These are phyloP conservation scores for Phyllosticta paracitricarpa DNA, from an alignment of 2,329 filamentous ascomycete species.

Conservation along the genomic window DNA sequence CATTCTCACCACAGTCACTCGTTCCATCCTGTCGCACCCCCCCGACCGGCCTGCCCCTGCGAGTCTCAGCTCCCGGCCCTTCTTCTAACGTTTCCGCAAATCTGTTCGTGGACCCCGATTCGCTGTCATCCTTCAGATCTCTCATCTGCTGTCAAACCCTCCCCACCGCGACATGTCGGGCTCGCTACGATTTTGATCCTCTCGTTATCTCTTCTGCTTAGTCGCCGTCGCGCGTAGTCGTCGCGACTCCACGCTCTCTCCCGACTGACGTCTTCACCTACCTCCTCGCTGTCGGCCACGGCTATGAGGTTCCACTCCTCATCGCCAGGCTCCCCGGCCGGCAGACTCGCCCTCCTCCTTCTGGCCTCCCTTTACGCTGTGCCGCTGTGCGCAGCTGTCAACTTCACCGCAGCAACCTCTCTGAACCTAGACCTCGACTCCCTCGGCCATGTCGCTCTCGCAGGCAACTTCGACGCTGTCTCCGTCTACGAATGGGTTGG, in stretches of 20 bases:
- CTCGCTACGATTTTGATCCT: conserved; percentile 12
- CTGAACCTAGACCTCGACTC: conserved; percentile 68
- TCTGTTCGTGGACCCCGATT: conserved; percentile 11
- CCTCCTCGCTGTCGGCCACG: conserved; percentile 14
- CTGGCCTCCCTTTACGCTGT: conserved; percentile 17
- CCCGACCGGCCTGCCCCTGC: conserved; percentile 12
- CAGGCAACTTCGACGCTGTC: conserved; percentile 82
- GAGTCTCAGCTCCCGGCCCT: not conserved
- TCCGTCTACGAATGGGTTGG: conserved; percentile 80
- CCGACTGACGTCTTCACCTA: not conserved
- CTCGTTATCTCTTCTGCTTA: not conserved
- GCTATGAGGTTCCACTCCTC: conserved; percentile 30
- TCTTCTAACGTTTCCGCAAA: conserved; percentile 10
- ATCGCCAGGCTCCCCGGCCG: conserved; percentile 26
- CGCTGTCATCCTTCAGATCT: conserved; percentile 3
- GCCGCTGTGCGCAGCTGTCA: conserved; percentile 23
- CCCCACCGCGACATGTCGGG: conserved; percentile 8
- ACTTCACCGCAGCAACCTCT: conserved; percentile 52
- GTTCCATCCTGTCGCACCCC: conserved; percentile 18
- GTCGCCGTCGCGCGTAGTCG: conserved; percentile 15
- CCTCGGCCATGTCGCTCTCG: conserved; percentile 74
- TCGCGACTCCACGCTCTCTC: conserved; percentile 13
- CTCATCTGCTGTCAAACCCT: conserved; percentile 5
- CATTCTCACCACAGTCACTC: conserved; percentile 25
- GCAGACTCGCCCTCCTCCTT: conserved; percentile 26